phyloP scores from a whole-genome alignment of 2,329 filamentous ascomycete species.

The Diaporthe sp. region DNA sequence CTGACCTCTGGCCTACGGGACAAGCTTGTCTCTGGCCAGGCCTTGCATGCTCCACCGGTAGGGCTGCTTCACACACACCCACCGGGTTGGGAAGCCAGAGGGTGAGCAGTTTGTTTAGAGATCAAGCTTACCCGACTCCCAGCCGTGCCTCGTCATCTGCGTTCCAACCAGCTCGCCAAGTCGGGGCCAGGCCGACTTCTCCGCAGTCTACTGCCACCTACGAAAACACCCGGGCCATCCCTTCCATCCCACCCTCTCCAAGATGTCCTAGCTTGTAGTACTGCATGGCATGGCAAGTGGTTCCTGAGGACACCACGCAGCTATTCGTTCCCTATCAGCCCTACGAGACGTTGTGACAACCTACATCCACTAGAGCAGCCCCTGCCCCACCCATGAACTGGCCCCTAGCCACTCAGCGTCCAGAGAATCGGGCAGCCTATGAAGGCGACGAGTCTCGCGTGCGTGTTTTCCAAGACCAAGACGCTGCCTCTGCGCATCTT shows the following conservation, averaged over 20 bases:
- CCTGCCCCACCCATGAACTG: neutral
- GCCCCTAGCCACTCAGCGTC: conserved; percentile 35
- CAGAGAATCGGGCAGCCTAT: conserved; percentile 40
- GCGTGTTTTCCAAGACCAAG: conserved; percentile 14
- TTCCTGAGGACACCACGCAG: conserved; percentile 9
- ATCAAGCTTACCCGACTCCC: conserved; percentile 27
- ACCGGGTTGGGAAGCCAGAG: neutral
- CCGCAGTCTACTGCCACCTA: conserved; percentile 8
- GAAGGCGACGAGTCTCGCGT: conserved; percentile 37
- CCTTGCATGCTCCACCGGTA: conserved; percentile 31
- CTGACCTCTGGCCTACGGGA: neutral
- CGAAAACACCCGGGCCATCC: conserved; percentile 9
- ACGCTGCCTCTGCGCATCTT: neutral
- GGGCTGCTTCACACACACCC: conserved; percentile 35
- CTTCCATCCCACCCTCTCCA: neutral
- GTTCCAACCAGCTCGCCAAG: conserved; percentile 20
- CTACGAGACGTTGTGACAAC: conserved; percentile 29
- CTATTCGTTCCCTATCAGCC: conserved; percentile 31
- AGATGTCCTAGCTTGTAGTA: neutral
- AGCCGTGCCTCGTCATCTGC: conserved; percentile 13
- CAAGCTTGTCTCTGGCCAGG: conserved; percentile 18
- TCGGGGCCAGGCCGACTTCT: neutral
- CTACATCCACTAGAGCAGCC: neutral
- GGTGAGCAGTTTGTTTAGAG: neutral
- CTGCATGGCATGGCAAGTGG: neutral